Percentiles rank a stretch among this genome's conserved stretches.
These are phyloP conservation scores for Ophiorrhiza pumila DNA, from an alignment of 257 asterid species.

Conservation along the genomic window DNA sequence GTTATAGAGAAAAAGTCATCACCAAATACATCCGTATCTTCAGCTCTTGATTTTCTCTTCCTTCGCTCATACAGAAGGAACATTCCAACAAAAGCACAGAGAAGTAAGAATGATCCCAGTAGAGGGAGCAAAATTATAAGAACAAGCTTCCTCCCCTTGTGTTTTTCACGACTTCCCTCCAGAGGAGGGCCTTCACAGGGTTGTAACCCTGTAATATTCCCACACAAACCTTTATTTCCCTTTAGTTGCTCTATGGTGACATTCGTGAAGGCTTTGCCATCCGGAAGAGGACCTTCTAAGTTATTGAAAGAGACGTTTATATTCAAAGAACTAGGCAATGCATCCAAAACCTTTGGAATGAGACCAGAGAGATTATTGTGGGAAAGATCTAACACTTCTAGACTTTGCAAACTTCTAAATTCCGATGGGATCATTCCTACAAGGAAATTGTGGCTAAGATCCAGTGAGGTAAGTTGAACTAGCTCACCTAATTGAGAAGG, in stretches of 20 bases:
- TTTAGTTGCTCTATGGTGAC: slow-evolving; percentile 23
- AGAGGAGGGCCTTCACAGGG: slow-evolving; percentile 19
- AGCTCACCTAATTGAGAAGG: slow-evolving; percentile 33
- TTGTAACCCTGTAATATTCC: slow-evolving; percentile 28
- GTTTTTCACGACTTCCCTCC: not conserved
- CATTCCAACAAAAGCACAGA: slow-evolving; percentile 11
- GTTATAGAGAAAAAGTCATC: slow-evolving; percentile 15
- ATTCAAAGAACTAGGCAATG: slow-evolving; percentile 19
- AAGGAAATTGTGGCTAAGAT: slow-evolving; percentile 34
- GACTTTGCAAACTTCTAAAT: slow-evolving; percentile 12
- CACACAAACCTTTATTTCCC: slow-evolving; percentile 35
- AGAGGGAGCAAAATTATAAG: slow-evolving; percentile 14
- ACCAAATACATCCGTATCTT: slow-evolving; percentile 1
- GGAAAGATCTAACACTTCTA: slow-evolving; percentile 30
- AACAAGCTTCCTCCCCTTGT: slow-evolving; percentile 6
- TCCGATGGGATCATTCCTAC: slow-evolving; percentile 33
- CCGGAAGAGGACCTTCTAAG: slow-evolving; percentile 38
- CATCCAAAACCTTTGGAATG: slow-evolving; percentile 26
- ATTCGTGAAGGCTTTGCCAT: slow-evolving; percentile 23
- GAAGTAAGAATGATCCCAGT: slow-evolving; percentile 18
- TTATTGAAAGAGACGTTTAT: slow-evolving; percentile 38
- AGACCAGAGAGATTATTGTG: slow-evolving; percentile 36
- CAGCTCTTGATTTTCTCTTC: not conserved
- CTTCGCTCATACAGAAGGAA: slow-evolving; percentile 7
- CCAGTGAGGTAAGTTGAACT: slow-evolving; percentile 22